Evolutionary conservation across 73 alveolate genomes (phyloP).

Genomic region (Paramecium primaurelia): DNA sequence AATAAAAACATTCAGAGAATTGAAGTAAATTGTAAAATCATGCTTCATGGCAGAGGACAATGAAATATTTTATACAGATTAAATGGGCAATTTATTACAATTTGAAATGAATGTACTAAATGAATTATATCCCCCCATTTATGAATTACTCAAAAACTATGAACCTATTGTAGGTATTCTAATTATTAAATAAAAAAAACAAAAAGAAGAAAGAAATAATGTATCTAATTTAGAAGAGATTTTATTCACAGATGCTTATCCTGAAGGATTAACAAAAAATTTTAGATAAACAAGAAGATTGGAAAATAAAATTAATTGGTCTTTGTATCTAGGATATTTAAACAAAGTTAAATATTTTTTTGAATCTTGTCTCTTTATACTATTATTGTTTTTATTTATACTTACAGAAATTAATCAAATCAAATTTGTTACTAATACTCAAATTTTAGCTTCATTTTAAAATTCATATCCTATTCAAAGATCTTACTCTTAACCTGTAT

Average conservation of each 20-base stretch:
- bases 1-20: neutral
- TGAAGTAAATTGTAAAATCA: neutral
- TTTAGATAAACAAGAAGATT: neutral
- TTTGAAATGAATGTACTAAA: slow-evolving; percentile 4
- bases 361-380: slow-evolving; percentile 15
- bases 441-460: neutral
- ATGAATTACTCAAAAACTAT: slow-evolving; percentile 20
- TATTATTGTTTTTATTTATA: neutral
- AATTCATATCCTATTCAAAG: neutral
- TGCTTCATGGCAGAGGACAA: neutral
- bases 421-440: neutral
- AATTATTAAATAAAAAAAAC: neutral
- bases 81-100: slow-evolving; percentile 9
- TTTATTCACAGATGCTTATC: neutral
- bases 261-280: neutral
- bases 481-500: neutral
- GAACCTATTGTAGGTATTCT: slow-evolving; percentile 10
- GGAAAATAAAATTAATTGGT: slow-evolving; percentile 15
- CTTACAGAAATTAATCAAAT: neutral
- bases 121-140: neutral
- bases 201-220: neutral
- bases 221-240: neutral
- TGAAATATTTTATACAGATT: neutral
- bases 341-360: neutral
- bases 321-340: neutral